phyloP scores from a whole-genome alignment of 176 grass and related monocot genomes.

The Elaeis guineensis region DNA sequence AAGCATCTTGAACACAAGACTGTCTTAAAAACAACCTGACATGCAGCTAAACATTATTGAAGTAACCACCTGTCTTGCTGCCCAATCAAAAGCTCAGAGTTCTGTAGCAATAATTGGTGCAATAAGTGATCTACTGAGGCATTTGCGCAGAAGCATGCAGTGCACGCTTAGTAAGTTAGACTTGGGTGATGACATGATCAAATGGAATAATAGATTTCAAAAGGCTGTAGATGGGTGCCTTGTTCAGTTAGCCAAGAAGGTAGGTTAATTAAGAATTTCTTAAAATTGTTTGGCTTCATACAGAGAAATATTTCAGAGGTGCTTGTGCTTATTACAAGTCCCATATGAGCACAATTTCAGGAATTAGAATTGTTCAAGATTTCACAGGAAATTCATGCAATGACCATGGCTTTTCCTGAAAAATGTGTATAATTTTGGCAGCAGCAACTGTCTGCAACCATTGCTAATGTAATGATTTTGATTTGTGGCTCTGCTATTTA shows the following conservation, averaged over 20 bases:
- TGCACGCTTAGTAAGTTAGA: slow-evolving; percentile 15
- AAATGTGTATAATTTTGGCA: neutral
- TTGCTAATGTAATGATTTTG: neutral
- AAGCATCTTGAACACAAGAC: slow-evolving; percentile 95
- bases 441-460: too few relatives aligned
- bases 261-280: slow-evolving; percentile 10
- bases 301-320: too few relatives aligned
- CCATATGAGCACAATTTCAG: too few relatives aligned
- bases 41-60: slow-evolving; percentile 77
- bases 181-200: slow-evolving; percentile 29
- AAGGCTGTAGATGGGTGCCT: slow-evolving; percentile 76
- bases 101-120: slow-evolving; percentile 70
- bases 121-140: slow-evolving; percentile 74
- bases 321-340: too few relatives aligned
- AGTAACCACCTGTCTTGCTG: slow-evolving; percentile 59
- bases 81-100: slow-evolving; percentile 63
- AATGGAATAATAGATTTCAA: slow-evolving; percentile 49
- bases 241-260: slow-evolving; percentile 76
- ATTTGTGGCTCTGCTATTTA: slow-evolving; percentile 31
- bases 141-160: slow-evolving; percentile 88
- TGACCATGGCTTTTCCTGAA: too few relatives aligned
- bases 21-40: slow-evolving; percentile 62
- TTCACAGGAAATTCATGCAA: too few relatives aligned
- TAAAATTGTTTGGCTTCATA: too few relatives aligned
- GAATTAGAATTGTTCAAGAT: too few relatives aligned